Conservation (phyloP, 129 eudicot species). For the Flaveria brownii region DNA sequence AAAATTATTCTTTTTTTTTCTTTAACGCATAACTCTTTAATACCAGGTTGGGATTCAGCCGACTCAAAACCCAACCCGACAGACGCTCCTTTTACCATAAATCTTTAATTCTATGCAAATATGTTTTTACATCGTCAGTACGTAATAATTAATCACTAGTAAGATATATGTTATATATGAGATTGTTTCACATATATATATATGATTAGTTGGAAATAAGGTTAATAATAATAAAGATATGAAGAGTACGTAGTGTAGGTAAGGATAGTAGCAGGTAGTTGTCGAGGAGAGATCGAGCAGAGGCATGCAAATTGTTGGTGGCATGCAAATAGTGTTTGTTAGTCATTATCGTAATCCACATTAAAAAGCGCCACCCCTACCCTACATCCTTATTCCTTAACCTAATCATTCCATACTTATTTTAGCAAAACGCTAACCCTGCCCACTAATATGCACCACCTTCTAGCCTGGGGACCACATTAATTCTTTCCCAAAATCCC, state of each 20-base stretch:
- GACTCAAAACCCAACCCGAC: no score
- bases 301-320: slow-evolving; percentile 33
- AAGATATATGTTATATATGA: background rate
- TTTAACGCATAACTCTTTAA: no score
- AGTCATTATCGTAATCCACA: slow-evolving; percentile 37
- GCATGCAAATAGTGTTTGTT: slow-evolving; percentile 21
- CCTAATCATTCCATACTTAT: slow-evolving; percentile 45
- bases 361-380: slow-evolving; percentile 36
- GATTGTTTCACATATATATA: no score
- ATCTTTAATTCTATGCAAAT: no score
- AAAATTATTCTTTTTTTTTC: no score
- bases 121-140: background rate
- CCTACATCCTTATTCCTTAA: background rate
- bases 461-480: slow-evolving; percentile 27
- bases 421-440: slow-evolving; percentile 31
- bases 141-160: background rate
- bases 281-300: slow-evolving; percentile 4
- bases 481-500: slow-evolving; percentile 23
- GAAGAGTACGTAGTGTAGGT: no score
- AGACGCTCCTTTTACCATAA: no score
- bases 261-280: slow-evolving; percentile 2
- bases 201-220: background rate
- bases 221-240: background rate
- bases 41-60: no score
- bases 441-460: slow-evolving; percentile 33